Base-by-base conservation (phyloP, 2,329 filamentous ascomycete species). In the Xylariales sp. region DNA sequence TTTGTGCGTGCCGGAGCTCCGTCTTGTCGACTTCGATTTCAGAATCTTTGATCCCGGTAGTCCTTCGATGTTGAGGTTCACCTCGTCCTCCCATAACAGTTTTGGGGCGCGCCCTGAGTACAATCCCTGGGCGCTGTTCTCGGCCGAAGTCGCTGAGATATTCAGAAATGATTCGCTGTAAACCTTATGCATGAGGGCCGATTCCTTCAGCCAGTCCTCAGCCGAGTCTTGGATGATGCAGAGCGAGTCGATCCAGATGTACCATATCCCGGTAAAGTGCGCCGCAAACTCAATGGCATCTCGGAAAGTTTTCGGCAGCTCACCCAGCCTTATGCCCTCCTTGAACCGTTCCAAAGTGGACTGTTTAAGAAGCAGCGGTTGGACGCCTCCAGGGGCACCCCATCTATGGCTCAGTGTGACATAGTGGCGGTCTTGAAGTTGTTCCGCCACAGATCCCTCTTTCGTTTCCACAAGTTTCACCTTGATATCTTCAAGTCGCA, bases 61-160 rank as follows among this genome's bases (percentile, higher is more conserved):
- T 17, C 31, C 31, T 18, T 33, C 13, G 5, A 33, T 24, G 2
- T 33, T 33, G 31, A 23, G 18, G 1, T 17, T 18, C 6, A 33
- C 20, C 1, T 33, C 20, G 18, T 33, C 31, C 5, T 33, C 31
- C 10, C 12, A n/a, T 0, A 33, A 20, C 1, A n/a, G 11, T 1
- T 20, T 20, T 1, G 31, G 31, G 2, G 10, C 14, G 15, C 31
- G 3, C 1, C 13, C 8, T 5, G 23, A 33, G 10, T 20, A 33
- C 10, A 33, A 20, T 8, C 31, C 31, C 5, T 20, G 17, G 5
- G 76, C 10, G 12, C 31, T 33, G 31, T 33, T 19, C 4, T 19
- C 12, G 13, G 31, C 8, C 0, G 31, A 17, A 3, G 31, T 33
- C 14, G 31, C 31, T 1, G 31, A 33, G 8, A 33, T 33, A 20